A percentile compares a stretch with the other conserved stretches of the same genome.
Conservation (phyloP, 805 yeast species). For the Schwanniomyces vanrijiae region DNA sequence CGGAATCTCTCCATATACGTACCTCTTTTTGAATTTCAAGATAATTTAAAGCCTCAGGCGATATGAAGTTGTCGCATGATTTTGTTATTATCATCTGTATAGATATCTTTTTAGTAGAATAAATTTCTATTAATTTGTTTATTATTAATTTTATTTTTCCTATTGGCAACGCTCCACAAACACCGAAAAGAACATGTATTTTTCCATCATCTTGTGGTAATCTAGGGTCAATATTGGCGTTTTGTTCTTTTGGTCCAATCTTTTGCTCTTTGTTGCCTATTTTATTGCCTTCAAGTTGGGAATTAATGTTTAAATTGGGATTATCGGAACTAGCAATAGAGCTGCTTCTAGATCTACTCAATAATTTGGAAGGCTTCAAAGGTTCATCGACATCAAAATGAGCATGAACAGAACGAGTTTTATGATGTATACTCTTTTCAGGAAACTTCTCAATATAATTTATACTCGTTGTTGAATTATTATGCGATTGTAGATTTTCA, state of each 20-base stretch:
- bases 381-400: conserved; percentile 74
- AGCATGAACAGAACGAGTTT: conserved; percentile 69
- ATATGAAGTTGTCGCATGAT: conserved; percentile 52
- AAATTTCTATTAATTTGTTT: conserved; percentile 51
- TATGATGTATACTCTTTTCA: conserved; percentile 40
- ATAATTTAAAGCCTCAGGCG: conserved; percentile 42
- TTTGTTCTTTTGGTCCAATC: conserved; percentile 31
- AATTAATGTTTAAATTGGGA: conserved; percentile 1
- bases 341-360: conserved; percentile 38
- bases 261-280: conserved; percentile 5
- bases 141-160: conserved; percentile 54
- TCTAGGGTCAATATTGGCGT: conserved; percentile 53
- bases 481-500: conserved; percentile 5
- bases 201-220: conserved; percentile 55
- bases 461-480: conserved; percentile 21
- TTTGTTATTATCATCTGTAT: conserved; percentile 56
- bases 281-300: conserved; percentile 10
- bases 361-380: conserved; percentile 44
- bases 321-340: conserved; percentile 30
- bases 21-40: conserved; percentile 42
- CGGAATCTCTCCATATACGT: conserved; percentile 56
- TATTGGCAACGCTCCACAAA: conserved; percentile 57
- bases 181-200: conserved; percentile 55
- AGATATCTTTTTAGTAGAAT: conserved; percentile 47
- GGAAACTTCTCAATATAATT: conserved; percentile 29